Conservation (phyloP, 257 asterid species). For the Nicotiana undulata region DNA sequence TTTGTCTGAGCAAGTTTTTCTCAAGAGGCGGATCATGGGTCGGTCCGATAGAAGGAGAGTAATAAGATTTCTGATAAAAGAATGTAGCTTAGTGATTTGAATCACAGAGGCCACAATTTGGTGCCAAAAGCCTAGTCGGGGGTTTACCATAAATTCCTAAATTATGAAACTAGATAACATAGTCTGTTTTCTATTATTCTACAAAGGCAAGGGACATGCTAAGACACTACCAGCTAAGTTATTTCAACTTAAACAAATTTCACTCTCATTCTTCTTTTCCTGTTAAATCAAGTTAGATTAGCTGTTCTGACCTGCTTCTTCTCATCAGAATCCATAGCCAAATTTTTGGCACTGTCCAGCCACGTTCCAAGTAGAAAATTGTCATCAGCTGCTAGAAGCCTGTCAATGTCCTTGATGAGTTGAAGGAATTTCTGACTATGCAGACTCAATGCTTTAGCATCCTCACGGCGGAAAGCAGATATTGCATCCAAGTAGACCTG, state of each 20-base stretch:
- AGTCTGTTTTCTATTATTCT: not conserved
- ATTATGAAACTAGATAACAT: not conserved
- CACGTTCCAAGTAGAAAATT: slow-evolving; percentile 86
- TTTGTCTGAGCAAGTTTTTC: not conserved
- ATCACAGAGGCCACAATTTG: not conserved
- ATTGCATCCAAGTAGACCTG: slow-evolving; percentile 73
- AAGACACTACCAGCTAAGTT: not conserved
- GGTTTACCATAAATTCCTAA: not conserved
- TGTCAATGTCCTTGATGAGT: slow-evolving; percentile 81
- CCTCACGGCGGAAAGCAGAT: slow-evolving; percentile 50
- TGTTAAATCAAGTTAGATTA: not conserved
- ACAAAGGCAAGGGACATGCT: not conserved
- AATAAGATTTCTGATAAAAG: not conserved
- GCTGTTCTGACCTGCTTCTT: slow-evolving; percentile 50
- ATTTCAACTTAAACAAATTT: not conserved
- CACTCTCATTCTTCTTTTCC: not conserved
- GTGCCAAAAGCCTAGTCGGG: not conserved
- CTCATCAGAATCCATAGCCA: slow-evolving; percentile 56
- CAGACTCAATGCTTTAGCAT: slow-evolving; percentile 40
- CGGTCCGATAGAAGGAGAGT: not conserved
- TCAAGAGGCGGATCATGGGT: not conserved
- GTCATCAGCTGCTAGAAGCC: slow-evolving; percentile 77
- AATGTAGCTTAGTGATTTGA: not conserved
- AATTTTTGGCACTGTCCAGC: slow-evolving; percentile 77
- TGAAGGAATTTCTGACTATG: slow-evolving; percentile 61